Percentiles rank a stretch among this genome's conserved stretches.
Conservation (phyloP, 345 rosid species). For the Eucalyptus cloeziana region DNA sequence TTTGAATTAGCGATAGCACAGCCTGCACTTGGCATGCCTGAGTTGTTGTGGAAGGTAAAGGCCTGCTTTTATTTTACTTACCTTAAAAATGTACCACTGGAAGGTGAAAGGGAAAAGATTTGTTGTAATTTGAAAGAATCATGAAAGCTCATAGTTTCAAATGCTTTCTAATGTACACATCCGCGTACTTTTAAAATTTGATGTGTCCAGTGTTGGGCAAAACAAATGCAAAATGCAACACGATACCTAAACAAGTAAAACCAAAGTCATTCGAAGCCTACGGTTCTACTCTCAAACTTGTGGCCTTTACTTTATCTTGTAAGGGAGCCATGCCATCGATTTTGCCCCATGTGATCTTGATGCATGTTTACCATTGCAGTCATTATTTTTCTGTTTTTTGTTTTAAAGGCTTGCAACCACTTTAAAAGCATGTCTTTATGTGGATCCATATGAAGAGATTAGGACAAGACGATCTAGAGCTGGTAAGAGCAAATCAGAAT, state of each 20-base stretch:
- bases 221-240: neutral
- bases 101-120: neutral
- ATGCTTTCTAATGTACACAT: neutral
- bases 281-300: neutral
- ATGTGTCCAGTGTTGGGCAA: neutral
- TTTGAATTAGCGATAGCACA: constrained; percentile 85
- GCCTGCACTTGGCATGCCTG: constrained; percentile 90
- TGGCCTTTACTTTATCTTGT: neutral
- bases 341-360: neutral
- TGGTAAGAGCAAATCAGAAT: neutral
- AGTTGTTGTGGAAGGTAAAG: constrained; percentile 87
- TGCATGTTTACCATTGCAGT: neutral
- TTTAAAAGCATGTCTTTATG: neutral
- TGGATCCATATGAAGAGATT: neutral
- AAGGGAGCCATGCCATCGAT: neutral
- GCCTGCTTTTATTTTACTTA: neutral
- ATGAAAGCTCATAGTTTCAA: neutral
- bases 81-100: neutral
- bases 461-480: neutral
- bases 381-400: neutral
- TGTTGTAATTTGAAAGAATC: neutral
- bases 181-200: neutral
- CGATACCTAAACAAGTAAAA: neutral
- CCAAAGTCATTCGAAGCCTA: neutral
- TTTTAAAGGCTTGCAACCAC: neutral